Conservation (phyloP, 495 filamentous ascomycete species). For the Penicillium simplicissimum region DNA sequence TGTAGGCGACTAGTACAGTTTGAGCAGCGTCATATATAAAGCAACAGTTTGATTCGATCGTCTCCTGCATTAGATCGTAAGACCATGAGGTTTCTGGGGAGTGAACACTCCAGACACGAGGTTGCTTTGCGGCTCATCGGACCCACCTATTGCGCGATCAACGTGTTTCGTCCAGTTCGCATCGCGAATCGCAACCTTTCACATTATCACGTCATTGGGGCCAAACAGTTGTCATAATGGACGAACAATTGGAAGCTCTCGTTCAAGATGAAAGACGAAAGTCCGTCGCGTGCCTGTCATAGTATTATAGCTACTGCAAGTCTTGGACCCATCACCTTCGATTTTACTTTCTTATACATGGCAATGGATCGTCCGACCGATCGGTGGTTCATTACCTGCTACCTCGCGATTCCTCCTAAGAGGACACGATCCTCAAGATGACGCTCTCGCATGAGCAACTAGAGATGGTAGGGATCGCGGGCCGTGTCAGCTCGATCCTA, state of each 20-base stretch:
- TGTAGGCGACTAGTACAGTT: neutral
- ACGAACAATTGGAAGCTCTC: conserved; percentile 6
- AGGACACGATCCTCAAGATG: conserved; percentile 25
- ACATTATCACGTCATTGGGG: conserved; percentile 22
- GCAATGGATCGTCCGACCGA: neutral
- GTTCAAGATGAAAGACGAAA: neutral
- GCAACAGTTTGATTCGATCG: neutral
- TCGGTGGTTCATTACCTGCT: neutral
- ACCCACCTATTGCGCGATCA: conserved; percentile 8
- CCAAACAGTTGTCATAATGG: conserved; percentile 15
- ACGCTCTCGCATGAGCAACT: conserved; percentile 35
- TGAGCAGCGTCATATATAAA: neutral
- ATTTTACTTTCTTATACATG: neutral
- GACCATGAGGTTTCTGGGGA: neutral
- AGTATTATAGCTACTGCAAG: neutral
- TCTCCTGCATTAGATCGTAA: conserved; percentile 1
- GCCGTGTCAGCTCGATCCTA: conserved; percentile 38
- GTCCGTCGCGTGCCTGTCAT: neutral
- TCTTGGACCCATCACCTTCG: neutral
- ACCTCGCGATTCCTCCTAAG: conserved; percentile 11
- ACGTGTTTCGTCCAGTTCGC: neutral
- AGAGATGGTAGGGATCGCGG: conserved; percentile 32
- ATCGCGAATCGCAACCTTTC: conserved; percentile 1
- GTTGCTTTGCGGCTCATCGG: neutral
- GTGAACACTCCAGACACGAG: neutral